Base-by-base conservation (phyloP, 371 early-diverging fungal genomes). In the Rhizopus microsporus region DNA sequence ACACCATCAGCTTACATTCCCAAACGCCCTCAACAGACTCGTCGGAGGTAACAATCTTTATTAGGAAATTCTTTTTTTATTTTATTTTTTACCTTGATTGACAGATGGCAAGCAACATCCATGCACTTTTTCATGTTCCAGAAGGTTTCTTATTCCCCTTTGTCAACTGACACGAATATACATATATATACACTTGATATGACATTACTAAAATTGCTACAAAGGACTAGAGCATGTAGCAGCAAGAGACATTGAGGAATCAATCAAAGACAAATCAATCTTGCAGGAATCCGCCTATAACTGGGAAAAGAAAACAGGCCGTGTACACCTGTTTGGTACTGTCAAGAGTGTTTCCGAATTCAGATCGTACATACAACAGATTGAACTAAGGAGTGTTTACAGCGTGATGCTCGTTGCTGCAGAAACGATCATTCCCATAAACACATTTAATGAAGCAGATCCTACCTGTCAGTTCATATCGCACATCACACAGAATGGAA, bases 151-250 rank as follows among this genome's bases (percentile, higher is more conserved):
- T 17, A n/a, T 38, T 7, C 30, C 5, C 17, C 9, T 9, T 35
- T 3, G 39, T 40, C 34, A 7, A 15, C 15, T 50, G 23, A 23
- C 23, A 23, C 23, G 2, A 23, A 12, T 15, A 50, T 1, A 48
- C 48, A 48, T 1, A 31, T 7, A n/a, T 44, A 44, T 44, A 30
- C 17, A 48, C 17, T 31, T 8, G 17, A 1, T 48, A 10, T 48
- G 35, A 53, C 17, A 37, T 23, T 23, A 23, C 23, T 23, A 23
- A 23, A 23, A 23, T 23, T 23, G 23, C 23, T 23, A 23, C 23
- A 30, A 56, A 72, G 73, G 73, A 16, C 49, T 73, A 9, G 73
- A 73, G 30, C 62, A 51, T 23, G 44, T 69, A 31, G 69, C 70
- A 29, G 54, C 37, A 1, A 50, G 51, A 37, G 73, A 73, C 40